Percentiles rank a stretch among this genome's conserved stretches.
Evolutionary conservation across 257 asterid genomes (phyloP).

Genomic region (Solanum appendiculatum): DNA sequence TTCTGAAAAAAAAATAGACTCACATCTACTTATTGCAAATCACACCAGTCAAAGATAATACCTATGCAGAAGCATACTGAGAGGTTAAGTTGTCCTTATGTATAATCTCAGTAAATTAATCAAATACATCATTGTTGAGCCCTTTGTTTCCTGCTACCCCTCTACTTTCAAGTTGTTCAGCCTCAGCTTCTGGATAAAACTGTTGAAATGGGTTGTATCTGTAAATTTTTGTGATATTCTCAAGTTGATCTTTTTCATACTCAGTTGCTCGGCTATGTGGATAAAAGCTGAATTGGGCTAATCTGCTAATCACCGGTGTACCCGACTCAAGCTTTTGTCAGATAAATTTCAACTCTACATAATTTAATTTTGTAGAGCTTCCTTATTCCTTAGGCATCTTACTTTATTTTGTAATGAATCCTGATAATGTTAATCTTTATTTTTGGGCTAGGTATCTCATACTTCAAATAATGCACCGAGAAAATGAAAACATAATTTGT

Average conservation of each 20-base stretch:
- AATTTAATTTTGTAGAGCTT: not conserved
- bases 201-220: not conserved
- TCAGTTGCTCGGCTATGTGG: not conserved
- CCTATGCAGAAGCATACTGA: not conserved
- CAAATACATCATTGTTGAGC: not conserved
- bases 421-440: not conserved
- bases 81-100: not conserved
- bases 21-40: not conserved
- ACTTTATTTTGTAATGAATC: not conserved
- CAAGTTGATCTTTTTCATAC: not conserved
- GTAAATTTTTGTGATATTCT: not conserved
- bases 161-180: not conserved
- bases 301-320: not conserved
- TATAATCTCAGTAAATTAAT: not conserved
- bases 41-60: not conserved
- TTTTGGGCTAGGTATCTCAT: not conserved
- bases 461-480: not conserved
- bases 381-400: not conserved
- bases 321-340: not conserved
- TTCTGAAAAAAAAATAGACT: not conserved
- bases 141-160: not conserved
- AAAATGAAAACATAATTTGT: slow-evolving; percentile 6
- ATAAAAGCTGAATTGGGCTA: not conserved
- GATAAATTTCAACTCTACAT: not conserved
- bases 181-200: not conserved